phyloP scores from a whole-genome alignment of 2,329 filamentous ascomycete species.

The Alternaria sp. region DNA sequence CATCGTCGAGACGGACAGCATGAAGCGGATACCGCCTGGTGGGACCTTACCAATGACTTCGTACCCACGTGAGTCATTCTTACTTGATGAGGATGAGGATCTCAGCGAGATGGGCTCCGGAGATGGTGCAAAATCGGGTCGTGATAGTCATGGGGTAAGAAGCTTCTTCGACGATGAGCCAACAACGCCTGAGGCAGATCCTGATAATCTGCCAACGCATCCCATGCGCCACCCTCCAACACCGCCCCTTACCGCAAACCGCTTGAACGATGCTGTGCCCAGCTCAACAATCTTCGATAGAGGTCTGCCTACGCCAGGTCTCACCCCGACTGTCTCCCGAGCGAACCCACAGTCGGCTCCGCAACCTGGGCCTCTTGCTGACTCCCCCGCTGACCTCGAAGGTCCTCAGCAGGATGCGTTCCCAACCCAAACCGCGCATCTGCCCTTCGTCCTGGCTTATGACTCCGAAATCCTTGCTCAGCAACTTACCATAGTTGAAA shows the following conservation, averaged over 20 bases:
- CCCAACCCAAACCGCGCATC: slow-evolving; percentile 56
- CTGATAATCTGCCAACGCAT: slow-evolving; percentile 40
- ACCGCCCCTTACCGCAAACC: slow-evolving; percentile 54
- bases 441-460: slow-evolving; percentile 83
- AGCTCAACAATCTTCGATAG: slow-evolving; percentile 45
- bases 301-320: slow-evolving; percentile 50
- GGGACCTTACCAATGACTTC: slow-evolving; percentile 52
- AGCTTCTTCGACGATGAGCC: slow-evolving; percentile 62
- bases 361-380: slow-evolving; percentile 22
- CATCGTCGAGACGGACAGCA: slow-evolving; percentile 61
- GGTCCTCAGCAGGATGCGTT: slow-evolving; percentile 25
- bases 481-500: slow-evolving; percentile 86
- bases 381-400: slow-evolving; percentile 36
- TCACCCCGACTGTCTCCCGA: slow-evolving; percentile 47
- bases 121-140: slow-evolving; percentile 57
- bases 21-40: slow-evolving; percentile 58
- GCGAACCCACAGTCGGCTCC: slow-evolving; percentile 33
- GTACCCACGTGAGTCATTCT: slow-evolving; percentile 54
- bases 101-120: slow-evolving; percentile 64
- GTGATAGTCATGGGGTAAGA: slow-evolving; percentile 51
- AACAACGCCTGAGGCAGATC: slow-evolving; percentile 44
- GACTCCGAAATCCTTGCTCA: slow-evolving; percentile 81
- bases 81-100: slow-evolving; percentile 63
- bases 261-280: slow-evolving; percentile 33
- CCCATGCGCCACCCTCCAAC: slow-evolving; percentile 53